Evolutionary conservation across 1,139 yeast species (phyloP).

Genomic region (Saccharomyces hybrid): DNA sequence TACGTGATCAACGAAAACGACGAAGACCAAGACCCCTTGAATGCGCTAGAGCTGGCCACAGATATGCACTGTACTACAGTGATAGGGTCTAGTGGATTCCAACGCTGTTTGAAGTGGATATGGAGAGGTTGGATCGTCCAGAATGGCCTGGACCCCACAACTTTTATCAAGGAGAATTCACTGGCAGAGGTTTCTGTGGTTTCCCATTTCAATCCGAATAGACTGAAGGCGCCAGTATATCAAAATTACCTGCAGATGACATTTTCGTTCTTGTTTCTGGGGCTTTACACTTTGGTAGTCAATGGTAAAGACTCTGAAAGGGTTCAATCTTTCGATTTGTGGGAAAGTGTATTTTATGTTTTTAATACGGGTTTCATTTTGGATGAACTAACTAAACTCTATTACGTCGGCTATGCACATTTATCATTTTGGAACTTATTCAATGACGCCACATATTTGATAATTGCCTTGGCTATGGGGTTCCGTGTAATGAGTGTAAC

Average conservation of each 20-base stretch:
- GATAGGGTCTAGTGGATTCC: conserved; percentile 75
- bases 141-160: conserved; percentile 57
- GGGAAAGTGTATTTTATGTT: conserved; percentile 53
- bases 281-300: conserved; percentile 56
- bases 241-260: conserved; percentile 67
- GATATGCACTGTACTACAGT: conserved; percentile 77
- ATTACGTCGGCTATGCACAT: conserved; percentile 68
- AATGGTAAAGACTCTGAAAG: conserved; percentile 39
- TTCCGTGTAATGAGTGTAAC: conserved; percentile 50
- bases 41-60: conserved; percentile 77
- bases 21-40: conserved; percentile 52
- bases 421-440: conserved; percentile 76
- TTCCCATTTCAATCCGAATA: conserved; percentile 73
- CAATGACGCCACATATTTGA: conserved; percentile 59
- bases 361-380: conserved; percentile 59
- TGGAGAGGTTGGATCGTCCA: conserved; percentile 94
- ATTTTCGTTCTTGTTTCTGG: conserved; percentile 59
- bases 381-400: conserved; percentile 65
- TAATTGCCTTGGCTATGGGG: conserved; percentile 47
- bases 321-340: conserved; percentile 35
- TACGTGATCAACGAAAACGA: conserved; percentile 61
- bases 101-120: conserved; percentile 79
- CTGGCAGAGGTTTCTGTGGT: conserved; percentile 48
- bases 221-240: conserved; percentile 78
- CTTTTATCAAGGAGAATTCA: conserved; percentile 57